Percentiles rank a stretch among this genome's conserved stretches.
Evolutionary conservation across 1,284 basidiomycete genomes (phyloP).

Genomic region (Ustilago hordei): DNA sequence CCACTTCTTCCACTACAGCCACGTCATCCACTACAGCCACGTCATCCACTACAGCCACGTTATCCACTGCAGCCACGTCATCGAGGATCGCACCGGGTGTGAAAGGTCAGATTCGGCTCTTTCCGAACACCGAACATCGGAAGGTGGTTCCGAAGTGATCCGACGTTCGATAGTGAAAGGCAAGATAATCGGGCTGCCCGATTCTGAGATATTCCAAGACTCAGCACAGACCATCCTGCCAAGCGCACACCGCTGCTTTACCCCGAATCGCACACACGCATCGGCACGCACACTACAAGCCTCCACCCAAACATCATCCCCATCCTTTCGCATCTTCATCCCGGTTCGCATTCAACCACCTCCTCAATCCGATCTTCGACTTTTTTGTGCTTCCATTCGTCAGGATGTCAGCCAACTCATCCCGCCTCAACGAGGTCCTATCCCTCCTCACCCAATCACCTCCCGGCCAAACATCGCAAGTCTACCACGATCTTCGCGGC

Average conservation of each 20-base stretch:
- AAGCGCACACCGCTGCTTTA: constrained; percentile 5
- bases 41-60: background rate
- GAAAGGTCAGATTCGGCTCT: too few relatives aligned
- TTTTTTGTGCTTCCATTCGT: background rate
- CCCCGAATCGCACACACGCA: background rate
- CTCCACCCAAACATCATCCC: background rate
- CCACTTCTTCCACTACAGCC: background rate
- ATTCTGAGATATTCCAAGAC: too few relatives aligned
- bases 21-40: background rate
- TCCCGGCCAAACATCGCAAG: constrained; percentile 56
- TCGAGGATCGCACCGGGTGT: too few relatives aligned
- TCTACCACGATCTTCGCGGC: constrained; percentile 56
- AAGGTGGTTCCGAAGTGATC: too few relatives aligned
- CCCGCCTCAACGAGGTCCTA: constrained; percentile 33
- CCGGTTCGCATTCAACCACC: constrained; percentile 1
- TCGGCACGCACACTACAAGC: constrained; percentile 1
- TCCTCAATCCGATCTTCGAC: background rate
- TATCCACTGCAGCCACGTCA: too few relatives aligned
- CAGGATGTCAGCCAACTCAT: constrained; percentile 21
- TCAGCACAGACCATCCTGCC: constrained; percentile 34
- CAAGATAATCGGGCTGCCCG: too few relatives aligned
- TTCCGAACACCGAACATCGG: too few relatives aligned
- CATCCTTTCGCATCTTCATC: background rate
- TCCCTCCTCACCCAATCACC: constrained; percentile 53
- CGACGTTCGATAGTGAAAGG: too few relatives aligned